These are phyloP conservation scores for Penicillium digitatum DNA, from an alignment of 2,329 filamentous ascomycete genomes.

Conservation along the genomic window DNA sequence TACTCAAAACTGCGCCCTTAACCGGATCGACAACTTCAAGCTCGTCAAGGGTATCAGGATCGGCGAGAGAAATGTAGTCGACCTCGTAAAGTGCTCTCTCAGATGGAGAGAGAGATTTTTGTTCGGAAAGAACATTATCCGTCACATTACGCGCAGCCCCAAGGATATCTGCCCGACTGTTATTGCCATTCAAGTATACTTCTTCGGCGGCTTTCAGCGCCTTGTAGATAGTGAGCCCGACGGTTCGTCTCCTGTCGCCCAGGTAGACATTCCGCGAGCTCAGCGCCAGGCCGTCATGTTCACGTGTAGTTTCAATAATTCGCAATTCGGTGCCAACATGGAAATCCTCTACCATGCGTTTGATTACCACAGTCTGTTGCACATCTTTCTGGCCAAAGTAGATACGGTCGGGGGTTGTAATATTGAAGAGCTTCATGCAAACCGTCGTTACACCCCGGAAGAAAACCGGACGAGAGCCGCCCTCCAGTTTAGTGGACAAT, in stretches of 20 bases:
- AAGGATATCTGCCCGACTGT: conserved; percentile 64
- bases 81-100: conserved; percentile 72
- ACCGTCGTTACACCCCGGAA: conserved; percentile 95
- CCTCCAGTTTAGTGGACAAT: conserved; percentile 75
- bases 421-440: conserved; percentile 90
- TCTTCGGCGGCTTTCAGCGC: conserved; percentile 68
- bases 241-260: conserved; percentile 65
- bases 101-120: conserved; percentile 56
- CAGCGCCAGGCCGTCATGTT: conserved; percentile 77
- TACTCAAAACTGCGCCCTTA: conserved; percentile 78
- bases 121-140: conserved; percentile 54
- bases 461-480: conserved; percentile 81
- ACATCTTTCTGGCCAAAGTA: conserved; percentile 98
- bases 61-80: conserved; percentile 88
- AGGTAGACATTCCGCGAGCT: conserved; percentile 94
- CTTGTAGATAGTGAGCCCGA: conserved; percentile 67
- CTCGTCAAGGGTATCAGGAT: conserved; percentile 79
- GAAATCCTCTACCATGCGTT: conserved; percentile 82
- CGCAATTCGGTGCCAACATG: conserved; percentile 71
- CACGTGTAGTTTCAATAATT: conserved; percentile 70
- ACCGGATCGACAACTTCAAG: conserved; percentile 64
- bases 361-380: conserved; percentile 89
- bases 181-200: conserved; percentile 55
- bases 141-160: conserved; percentile 63
- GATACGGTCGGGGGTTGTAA: conserved; percentile 69